These are phyloP conservation scores for sorghum (Sorghum bicolor) DNA, from an alignment of 176 grass and related monocot species.

Conservation along the genomic window Sorghum_bicolor_NCBIv3 NC_012879.2:14449001-14449500, in stretches of 20 bases:
- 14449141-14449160: background rate
- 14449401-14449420: background rate
- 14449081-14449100: background rate
- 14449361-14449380: background rate
- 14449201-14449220: constrained; percentile 4
- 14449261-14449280: background rate
- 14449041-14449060: background rate
- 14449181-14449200: background rate
- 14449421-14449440: background rate
- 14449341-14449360: background rate
- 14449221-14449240: background rate
- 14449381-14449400: constrained; percentile 12
- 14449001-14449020: background rate
- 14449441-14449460: background rate
- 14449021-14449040: background rate
- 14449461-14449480: background rate
- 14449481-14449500: constrained; percentile 18
- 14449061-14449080: background rate
- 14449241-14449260: background rate
- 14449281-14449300: background rate
- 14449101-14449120: background rate
- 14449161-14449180: background rate
- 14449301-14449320: background rate
- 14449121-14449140: background rate
- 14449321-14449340: background rate